These are phyloP conservation scores for Panus rudis DNA, from an alignment of 768 basidiomycete species.

Conservation along the genomic window DNA sequence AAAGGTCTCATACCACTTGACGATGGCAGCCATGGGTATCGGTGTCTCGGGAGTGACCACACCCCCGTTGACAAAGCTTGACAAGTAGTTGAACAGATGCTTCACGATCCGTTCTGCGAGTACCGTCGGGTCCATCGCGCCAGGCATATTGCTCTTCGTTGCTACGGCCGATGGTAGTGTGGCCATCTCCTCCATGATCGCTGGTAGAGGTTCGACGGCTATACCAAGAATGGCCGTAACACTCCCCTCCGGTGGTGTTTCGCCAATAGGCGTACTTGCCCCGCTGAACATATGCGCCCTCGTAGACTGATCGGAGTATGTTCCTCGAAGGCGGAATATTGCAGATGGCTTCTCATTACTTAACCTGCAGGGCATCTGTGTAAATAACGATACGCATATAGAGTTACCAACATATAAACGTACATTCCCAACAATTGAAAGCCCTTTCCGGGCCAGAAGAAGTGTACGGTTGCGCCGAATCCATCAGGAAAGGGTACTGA, in stretches of 20 bases:
- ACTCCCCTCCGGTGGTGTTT: slow-evolving; percentile 25
- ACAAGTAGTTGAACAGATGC: slow-evolving; percentile 70
- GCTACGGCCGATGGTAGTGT: slow-evolving; percentile 30
- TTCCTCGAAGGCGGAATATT: slow-evolving; percentile 75
- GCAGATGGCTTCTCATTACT: slow-evolving; percentile 88
- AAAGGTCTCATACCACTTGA: slow-evolving; percentile 12
- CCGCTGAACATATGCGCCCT: slow-evolving; percentile 25
- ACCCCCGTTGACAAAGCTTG: slow-evolving; percentile 47
- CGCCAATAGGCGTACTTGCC: slow-evolving; percentile 18
- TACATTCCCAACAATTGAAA: slow-evolving; percentile 84
- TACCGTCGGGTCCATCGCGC: slow-evolving; percentile 37
- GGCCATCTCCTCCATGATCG: slow-evolving; percentile 54
- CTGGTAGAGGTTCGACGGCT: slow-evolving; percentile 65
- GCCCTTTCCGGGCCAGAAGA: slow-evolving; percentile 81
- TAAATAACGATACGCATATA: neutral
- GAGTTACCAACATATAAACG: slow-evolving; percentile 20
- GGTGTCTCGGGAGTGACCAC: slow-evolving; percentile 40
- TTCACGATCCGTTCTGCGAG: slow-evolving; percentile 67
- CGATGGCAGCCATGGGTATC: slow-evolving; percentile 44
- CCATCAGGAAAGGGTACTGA: slow-evolving; percentile 77
- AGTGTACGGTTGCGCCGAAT: slow-evolving; percentile 78
- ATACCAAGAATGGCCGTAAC: slow-evolving; percentile 75
- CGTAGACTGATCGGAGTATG: slow-evolving; percentile 36
- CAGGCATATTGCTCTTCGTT: slow-evolving; percentile 10
- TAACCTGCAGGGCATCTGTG: slow-evolving; percentile 42